A percentile compares a stretch with the other conserved stretches of the same genome.
Conservation (phyloP, 208 protist species). For the Angomonas ambiguus region DNA sequence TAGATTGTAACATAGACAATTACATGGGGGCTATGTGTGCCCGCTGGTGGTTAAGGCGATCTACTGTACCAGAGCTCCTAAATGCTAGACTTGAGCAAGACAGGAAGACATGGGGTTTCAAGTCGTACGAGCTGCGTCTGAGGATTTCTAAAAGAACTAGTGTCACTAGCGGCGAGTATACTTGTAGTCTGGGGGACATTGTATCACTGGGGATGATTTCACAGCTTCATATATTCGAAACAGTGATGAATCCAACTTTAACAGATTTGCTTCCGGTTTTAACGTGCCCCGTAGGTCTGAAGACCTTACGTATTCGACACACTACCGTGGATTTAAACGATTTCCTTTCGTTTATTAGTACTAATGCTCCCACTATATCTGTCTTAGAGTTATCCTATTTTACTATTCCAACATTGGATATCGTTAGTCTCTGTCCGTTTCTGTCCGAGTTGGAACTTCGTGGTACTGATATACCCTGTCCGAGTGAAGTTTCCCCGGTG, state of each 20-base stretch:
- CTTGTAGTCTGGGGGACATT: constrained; percentile 20
- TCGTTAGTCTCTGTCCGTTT: constrained; percentile 16
- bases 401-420: constrained; percentile 18
- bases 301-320: constrained; percentile 18
- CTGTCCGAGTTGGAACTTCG: constrained; percentile 21
- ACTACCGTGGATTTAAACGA: constrained; percentile 16
- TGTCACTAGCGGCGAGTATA: background rate
- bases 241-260: constrained; percentile 11
- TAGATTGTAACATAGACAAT: constrained; percentile 16
- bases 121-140: constrained; percentile 1
- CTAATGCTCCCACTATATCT: constrained; percentile 15
- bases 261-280: constrained; percentile 14
- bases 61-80: constrained; percentile 10
- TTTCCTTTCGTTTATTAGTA: constrained; percentile 19
- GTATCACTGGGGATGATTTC: constrained; percentile 18
- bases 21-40: constrained; percentile 9
- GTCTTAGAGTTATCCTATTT: constrained; percentile 16
- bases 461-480: background rate
- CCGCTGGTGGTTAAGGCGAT: constrained; percentile 23
- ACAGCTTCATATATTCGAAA: constrained; percentile 16
- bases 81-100: background rate
- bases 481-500: background rate
- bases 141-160: background rate
- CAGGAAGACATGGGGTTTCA: background rate
- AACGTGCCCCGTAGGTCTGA: constrained; percentile 1